Evolutionary conservation across 495 filamentous ascomycete species (phyloP).

Genomic region (Pyrenopolyporus hunteri): DNA sequence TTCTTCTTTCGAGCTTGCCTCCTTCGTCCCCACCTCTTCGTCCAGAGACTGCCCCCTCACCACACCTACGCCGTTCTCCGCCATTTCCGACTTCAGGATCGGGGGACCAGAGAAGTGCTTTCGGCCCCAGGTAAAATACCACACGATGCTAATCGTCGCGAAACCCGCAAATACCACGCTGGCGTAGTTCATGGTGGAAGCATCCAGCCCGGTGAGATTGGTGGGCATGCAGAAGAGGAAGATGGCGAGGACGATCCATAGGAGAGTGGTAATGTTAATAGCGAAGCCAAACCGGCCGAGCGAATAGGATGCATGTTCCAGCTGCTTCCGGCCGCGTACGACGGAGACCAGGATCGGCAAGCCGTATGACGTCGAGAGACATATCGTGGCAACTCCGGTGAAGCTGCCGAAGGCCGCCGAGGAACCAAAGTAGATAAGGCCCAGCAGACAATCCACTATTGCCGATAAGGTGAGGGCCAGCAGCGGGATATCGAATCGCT

Average conservation of each 20-base stretch:
- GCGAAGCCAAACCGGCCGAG: conserved; percentile 61
- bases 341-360: conserved; percentile 61
- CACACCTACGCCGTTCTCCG: conserved; percentile 36
- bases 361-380: conserved; percentile 69
- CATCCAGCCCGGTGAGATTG: conserved; percentile 57
- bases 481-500: conserved; percentile 56
- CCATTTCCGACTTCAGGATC: conserved; percentile 50
- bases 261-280: conserved; percentile 57
- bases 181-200: conserved; percentile 65
- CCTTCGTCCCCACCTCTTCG: conserved; percentile 30
- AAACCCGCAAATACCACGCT: conserved; percentile 69
- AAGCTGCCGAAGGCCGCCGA: conserved; percentile 66
- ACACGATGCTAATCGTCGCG: conserved; percentile 57
- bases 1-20: conserved; percentile 22
- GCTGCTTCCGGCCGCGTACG: conserved; percentile 38
- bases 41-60: conserved; percentile 34
- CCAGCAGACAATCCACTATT: conserved; percentile 62
- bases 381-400: conserved; percentile 68
- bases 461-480: conserved; percentile 64
- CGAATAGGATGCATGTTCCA: conserved; percentile 62
- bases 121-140: conserved; percentile 73
- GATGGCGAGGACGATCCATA: conserved; percentile 63
- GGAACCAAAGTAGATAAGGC: conserved; percentile 65
- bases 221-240: conserved; percentile 67
- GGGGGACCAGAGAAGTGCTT: conserved; percentile 70